Percentiles rank a stretch among this genome's conserved stretches.
These are phyloP conservation scores for Dissophora globulifera DNA, from an alignment of 192 early-diverging fungal genomes.

Conservation along the genomic window DNA sequence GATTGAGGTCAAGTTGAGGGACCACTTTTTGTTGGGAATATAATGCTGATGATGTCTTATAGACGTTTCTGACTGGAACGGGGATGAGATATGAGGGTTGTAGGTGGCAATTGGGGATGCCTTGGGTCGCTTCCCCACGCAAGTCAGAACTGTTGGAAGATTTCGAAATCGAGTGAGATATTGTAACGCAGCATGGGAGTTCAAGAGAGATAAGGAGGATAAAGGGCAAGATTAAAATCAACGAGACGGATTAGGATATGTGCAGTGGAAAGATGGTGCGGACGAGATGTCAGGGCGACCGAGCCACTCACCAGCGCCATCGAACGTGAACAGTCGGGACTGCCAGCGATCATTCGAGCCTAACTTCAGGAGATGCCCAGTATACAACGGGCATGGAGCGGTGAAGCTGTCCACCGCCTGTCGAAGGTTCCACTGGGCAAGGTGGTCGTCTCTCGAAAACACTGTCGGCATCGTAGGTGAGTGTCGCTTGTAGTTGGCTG, in stretches of 20 bases:
- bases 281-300: too few species aligned
- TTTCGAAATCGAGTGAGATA: too few species aligned
- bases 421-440: conserved; percentile 19
- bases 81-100: conserved; percentile 36
- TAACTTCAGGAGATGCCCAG: conserved; percentile 8
- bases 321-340: conserved; percentile 33
- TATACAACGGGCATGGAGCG: conserved; percentile 23
- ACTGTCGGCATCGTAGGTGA: conserved; percentile 18
- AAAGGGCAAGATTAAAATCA: too few species aligned
- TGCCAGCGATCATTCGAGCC: too few species aligned
- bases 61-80: conserved; percentile 16
- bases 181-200: too few species aligned
- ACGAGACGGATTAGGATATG: too few species aligned
- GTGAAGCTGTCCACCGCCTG: conserved; percentile 5
- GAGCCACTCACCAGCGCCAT: conserved; percentile 25
- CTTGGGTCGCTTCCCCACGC: conserved; percentile 20
- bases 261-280: neutral
- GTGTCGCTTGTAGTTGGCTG: too few species aligned
- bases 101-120: conserved; percentile 25
- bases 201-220: too few species aligned
- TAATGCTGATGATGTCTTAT: neutral
- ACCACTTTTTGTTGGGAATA: conserved; percentile 38
- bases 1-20: conserved; percentile 21
- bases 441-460: conserved; percentile 13
- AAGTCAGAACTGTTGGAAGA: conserved; percentile 21